Conservation (phyloP, 2,329 filamentous ascomycete genomes). For the Diaporthe velutina region DNA sequence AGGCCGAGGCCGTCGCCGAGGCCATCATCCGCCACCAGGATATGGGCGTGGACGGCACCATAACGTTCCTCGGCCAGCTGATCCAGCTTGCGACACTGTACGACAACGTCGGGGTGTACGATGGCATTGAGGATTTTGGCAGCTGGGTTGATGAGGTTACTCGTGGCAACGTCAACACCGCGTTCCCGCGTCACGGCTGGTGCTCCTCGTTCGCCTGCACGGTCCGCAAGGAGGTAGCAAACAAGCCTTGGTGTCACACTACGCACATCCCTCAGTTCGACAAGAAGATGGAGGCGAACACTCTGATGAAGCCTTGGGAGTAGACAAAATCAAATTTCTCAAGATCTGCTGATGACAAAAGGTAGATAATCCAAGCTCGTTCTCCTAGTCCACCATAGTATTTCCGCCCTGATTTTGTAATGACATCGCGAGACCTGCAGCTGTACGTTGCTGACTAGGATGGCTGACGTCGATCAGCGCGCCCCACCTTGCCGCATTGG, state of each 20-base stretch:
- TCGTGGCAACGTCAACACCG: neutral
- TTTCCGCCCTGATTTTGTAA: neutral
- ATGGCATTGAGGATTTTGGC: neutral
- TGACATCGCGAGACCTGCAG: neutral
- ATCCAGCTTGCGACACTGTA: slow-evolving; percentile 15
- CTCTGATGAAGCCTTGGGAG: slow-evolving; percentile 8
- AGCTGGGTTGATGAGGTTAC: neutral
- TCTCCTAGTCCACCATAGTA: neutral
- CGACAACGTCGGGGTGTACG: neutral
- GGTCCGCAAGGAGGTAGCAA: neutral
- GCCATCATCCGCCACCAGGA: slow-evolving; percentile 17
- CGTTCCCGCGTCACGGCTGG: slow-evolving; percentile 14
- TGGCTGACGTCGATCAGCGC: neutral
- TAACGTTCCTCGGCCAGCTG: slow-evolving; percentile 21
- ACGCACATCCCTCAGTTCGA: slow-evolving; percentile 1
- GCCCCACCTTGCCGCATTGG: neutral
- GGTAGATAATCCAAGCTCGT: neutral
- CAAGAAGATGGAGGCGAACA: slow-evolving; percentile 6
- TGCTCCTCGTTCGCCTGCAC: neutral
- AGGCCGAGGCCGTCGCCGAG: slow-evolving; percentile 20
- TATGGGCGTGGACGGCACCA: slow-evolving; percentile 5
- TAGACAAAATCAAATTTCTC: neutral
- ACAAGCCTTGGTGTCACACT: slow-evolving; percentile 11
- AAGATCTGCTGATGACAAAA: neutral
- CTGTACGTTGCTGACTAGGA: neutral